Base-by-base conservation (phyloP, 2,329 filamentous ascomycete species). In the Fusarium buharicum region DNA sequence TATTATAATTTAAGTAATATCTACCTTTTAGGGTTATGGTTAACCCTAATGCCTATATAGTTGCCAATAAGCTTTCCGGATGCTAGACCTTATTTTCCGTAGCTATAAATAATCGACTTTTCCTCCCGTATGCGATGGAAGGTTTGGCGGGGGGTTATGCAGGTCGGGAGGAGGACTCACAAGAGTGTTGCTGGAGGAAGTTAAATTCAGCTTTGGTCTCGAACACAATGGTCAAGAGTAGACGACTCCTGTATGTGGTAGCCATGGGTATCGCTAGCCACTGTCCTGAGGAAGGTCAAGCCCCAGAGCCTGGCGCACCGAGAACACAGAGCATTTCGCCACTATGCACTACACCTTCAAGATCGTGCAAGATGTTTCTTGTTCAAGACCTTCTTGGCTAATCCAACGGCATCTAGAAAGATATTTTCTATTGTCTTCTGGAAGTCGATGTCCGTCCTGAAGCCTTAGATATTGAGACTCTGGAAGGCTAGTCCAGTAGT, bases 231-330 rank as follows among this genome's bases (percentile, higher is more conserved):
- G n/a, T n/a, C n/a, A n/a, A n/a, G n/a, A n/a, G n/a, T n/a, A n/a
- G n/a, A 87, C 16, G 80, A 76, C 14, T 87, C 77, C 8, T 50
- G 88, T 14, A 93, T 79, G 67, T 83, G 85, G 62, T 93, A 87
- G 31, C 91, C 91, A 64, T 91, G 87, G 6, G 88, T 91, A 75
- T 94, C 90, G 54, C 91, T 90, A 2, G 90, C 84, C 59, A 94
- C 84, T 0, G 90, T 90, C 77, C 93, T 93, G 46, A 94, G 79
- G 60, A 94, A 87, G 1, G 91, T 94, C 11, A 89, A 90, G 73
- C 91, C 37, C 89, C 89, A 14, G 82, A 81, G 13, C 84, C 84
- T 12, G 89, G 89, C 45, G 87, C 88, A 10, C 89, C 89, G 17
- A 91, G 79, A 2, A 91, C 88, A n/a, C 90, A 85, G 16, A 90